Percentiles rank a stretch among this genome's conserved stretches.
phyloP scores from a whole-genome alignment of 2,329 filamentous ascomycete genomes.

The Pseudocercospora musae region DNA sequence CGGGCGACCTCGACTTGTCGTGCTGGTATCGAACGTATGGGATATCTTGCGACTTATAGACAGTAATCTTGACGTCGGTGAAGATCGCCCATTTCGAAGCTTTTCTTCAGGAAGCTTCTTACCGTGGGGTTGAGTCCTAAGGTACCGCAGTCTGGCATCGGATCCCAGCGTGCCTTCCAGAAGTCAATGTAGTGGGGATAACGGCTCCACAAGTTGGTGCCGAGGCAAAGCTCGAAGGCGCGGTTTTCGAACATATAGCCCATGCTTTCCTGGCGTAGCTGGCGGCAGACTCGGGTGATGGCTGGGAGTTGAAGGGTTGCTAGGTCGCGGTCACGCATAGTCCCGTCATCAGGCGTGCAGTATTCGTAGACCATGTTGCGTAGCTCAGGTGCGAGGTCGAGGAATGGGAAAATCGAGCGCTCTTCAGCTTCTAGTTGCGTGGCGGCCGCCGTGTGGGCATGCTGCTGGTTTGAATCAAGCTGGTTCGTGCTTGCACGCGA shows the following conservation, averaged over 20 bases:
- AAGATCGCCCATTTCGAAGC: not conserved
- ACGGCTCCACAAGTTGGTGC: too few relatives aligned
- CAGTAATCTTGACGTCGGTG: not conserved
- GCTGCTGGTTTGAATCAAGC: not conserved
- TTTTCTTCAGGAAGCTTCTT: not conserved
- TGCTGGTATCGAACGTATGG: not conserved
- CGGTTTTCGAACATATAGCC: too few relatives aligned
- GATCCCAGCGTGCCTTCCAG: not conserved
- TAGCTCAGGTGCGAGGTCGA: not conserved
- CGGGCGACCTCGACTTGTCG: not conserved
- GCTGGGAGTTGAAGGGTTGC: not conserved
- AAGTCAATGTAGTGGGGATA: too few relatives aligned
- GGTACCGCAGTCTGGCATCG: not conserved
- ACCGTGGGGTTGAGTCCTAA: not conserved
- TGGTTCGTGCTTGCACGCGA: too few relatives aligned
- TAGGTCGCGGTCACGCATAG: not conserved
- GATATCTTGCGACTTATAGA: not conserved
- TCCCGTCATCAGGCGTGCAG: not conserved
- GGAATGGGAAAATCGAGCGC: not conserved
- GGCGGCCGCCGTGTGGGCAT: not conserved
- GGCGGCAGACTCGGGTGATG: not conserved
- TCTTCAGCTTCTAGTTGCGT: not conserved
- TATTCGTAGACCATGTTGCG: not conserved
- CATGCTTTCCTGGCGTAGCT: not conserved
- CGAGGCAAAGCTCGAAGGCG: too few relatives aligned